Evolutionary conservation across 495 filamentous ascomycete species (phyloP), one percentile per base, ranked within the genome.

Genomic region (Penicillium diatomitis): DNA sequence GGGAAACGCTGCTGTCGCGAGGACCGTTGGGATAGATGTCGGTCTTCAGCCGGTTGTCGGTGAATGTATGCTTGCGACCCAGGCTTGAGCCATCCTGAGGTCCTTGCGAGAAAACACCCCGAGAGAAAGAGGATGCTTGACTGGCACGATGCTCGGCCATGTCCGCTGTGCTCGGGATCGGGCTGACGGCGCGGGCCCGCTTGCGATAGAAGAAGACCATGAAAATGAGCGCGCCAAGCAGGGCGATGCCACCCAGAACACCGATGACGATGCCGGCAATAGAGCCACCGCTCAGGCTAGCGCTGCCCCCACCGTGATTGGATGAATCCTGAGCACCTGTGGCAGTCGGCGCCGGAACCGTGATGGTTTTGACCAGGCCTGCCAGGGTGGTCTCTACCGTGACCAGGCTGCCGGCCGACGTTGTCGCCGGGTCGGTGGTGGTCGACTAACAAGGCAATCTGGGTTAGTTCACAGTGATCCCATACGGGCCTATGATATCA

Each of bases 181-280:
- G 67, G 44, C 62, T 70, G 1, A 34, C 55, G 1, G 65, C 45
- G 10, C 61, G 59, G 34, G 59, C 51, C 38, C 67, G 72, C 40
- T 69, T 68, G 32, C 68, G 70, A 31, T 68, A 65, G 46, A 72
- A 65, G 50, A 71, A 69, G 41, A 73, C 58, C 58, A 72, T 55
- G 50, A 77, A 60, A 20, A 69, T 49, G 9, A 68, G 45, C 8
- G 62, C 73, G 6, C 63, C 56, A 4, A 74, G 28, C 9, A 70
- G 48, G 11, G 63, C 69, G 5, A 75, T 48, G 31, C 69, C 75
- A 39, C 73, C 74, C 35, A 79, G 53, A 4, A 69, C 63, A 32
- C 76, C 76, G 28, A 74, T 67, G 6, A 78, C 76, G 32, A 75
- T 68, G 12, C 76, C 76, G 2, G 75, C 67, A 51, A 72, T 71